Conservation (phyloP, 768 basidiomycete genomes). For the Boletus tomentosulus region DNA sequence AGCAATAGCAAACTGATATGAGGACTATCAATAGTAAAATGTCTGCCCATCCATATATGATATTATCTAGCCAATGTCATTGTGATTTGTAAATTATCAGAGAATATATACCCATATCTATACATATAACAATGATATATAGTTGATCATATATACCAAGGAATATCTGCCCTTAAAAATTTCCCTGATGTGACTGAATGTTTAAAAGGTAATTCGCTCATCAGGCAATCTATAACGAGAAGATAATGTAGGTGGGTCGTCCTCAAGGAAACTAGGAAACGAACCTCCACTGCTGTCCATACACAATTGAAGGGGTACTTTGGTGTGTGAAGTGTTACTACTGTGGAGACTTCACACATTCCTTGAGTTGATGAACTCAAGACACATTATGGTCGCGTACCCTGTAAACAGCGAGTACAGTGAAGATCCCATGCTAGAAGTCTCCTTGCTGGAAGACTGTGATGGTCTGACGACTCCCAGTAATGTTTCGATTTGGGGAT, state of each 20-base stretch:
- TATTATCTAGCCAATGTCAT: too few relatives aligned
- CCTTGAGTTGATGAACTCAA: not conserved
- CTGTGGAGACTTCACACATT: constrained; percentile 6
- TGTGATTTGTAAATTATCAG: too few relatives aligned
- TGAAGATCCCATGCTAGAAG: not conserved
- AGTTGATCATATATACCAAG: too few relatives aligned
- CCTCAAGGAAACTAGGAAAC: not conserved
- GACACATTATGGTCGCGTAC: constrained; percentile 1
- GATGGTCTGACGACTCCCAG: not conserved
- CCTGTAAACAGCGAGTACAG: constrained; percentile 6
- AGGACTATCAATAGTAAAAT: too few relatives aligned
- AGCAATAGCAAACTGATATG: too few relatives aligned
- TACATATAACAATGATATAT: too few relatives aligned
- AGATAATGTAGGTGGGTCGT: not conserved
- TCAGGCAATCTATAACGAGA: constrained; percentile 5
- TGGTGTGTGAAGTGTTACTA: constrained; percentile 12
- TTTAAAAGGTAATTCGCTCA: constrained; percentile 6
- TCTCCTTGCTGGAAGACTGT: constrained; percentile 1
- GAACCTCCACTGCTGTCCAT: constrained; percentile 8
- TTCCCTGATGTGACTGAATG: not conserved
- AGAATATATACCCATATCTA: too few relatives aligned
- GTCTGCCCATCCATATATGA: too few relatives aligned
- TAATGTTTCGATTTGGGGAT: not conserved
- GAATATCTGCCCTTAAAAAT: too few relatives aligned
- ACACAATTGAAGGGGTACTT: constrained; percentile 1